Percentiles rank a stretch among this genome's conserved stretches.
These are phyloP conservation scores for Cercospora sesami DNA, from an alignment of 2,329 filamentous ascomycete species.

Conservation along the genomic window DNA sequence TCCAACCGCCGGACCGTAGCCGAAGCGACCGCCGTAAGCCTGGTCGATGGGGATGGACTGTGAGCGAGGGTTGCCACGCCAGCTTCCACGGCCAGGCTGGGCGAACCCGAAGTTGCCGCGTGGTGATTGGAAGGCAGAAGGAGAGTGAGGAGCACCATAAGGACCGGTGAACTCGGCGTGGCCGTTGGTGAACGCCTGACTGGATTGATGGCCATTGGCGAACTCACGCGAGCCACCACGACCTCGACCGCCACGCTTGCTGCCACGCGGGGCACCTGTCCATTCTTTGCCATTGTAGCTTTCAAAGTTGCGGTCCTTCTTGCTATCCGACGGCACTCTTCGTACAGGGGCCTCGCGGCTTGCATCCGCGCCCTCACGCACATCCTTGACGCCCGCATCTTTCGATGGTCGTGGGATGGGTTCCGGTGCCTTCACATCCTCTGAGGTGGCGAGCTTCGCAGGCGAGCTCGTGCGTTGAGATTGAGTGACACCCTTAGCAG, in stretches of 20 bases:
- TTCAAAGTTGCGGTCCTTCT: conserved; percentile 31
- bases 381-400: conserved; percentile 20
- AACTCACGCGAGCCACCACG: conserved; percentile 38
- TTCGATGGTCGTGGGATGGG: conserved; percentile 22
- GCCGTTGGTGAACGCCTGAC: conserved; percentile 23
- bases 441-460: conserved; percentile 17
- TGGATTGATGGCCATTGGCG: conserved; percentile 33
- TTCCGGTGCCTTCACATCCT: conserved; percentile 26
- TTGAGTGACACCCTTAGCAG: conserved; percentile 11
- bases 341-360: conserved; percentile 16
- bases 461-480: conserved; percentile 25
- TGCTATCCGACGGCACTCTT: conserved; percentile 27
- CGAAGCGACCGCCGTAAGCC: conserved; percentile 49
- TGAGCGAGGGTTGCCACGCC: conserved; percentile 56
- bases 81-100: conserved; percentile 45
- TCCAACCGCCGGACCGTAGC: conserved; percentile 40
- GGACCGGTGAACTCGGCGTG: conserved; percentile 31
- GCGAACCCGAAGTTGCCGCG: conserved; percentile 33
- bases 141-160: conserved; percentile 34
- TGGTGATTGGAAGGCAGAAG: conserved; percentile 31
- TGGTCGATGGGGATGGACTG: conserved; percentile 61
- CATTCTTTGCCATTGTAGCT: conserved; percentile 30
- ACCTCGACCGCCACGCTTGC: conserved; percentile 38
- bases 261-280: conserved; percentile 29
- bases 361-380: conserved; percentile 17